Evolutionary conservation across 352 stramenopile genomes (phyloP).

Genomic region (Globisporangium heterothallicum): DNA sequence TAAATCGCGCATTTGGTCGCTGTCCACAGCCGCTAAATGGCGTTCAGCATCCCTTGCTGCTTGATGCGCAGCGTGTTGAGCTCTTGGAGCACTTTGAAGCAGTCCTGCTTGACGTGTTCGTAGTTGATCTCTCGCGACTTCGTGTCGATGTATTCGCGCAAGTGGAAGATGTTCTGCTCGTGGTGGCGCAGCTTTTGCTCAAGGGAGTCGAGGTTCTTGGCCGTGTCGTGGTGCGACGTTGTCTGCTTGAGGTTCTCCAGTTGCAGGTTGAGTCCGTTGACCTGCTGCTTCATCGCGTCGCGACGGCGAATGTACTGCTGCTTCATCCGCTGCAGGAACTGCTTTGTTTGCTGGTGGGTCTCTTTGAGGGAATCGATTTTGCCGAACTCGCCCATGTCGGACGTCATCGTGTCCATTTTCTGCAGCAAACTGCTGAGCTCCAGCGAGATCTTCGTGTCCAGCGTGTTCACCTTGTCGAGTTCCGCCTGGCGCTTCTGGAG

Average conservation of each 20-base stretch:
- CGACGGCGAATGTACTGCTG: constrained; percentile 82
- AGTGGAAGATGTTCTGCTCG: constrained; percentile 90
- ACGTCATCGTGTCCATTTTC: constrained; percentile 85
- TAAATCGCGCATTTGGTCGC: too few species aligned
- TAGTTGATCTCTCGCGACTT: constrained; percentile 89
- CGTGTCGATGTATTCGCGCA: constrained; percentile 86
- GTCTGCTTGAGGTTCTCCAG: constrained; percentile 79
- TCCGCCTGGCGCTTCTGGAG: constrained; percentile 84
- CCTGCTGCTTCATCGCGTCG: constrained; percentile 84
- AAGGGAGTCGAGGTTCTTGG: constrained; percentile 74
- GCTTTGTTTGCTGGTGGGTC: constrained; percentile 73
- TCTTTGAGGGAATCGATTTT: constrained; percentile 86
- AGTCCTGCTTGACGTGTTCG: constrained; percentile 80
- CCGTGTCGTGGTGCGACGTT: constrained; percentile 66
- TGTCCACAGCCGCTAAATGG: constrained; percentile 13
- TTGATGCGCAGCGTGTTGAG: constrained; percentile 72
- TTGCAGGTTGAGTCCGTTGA: constrained; percentile 48
- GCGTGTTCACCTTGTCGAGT: constrained; percentile 88
- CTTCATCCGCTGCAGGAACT: constrained; percentile 61
- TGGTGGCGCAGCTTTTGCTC: constrained; percentile 89
- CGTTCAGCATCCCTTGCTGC: constrained; percentile 32
- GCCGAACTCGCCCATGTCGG: constrained; percentile 85
- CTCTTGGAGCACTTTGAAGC: constrained; percentile 62
- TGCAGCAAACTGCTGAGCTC: constrained; percentile 77
- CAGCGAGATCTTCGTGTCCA: constrained; percentile 84